Evolutionary conservation across 208 protist genomes (phyloP).

Genomic region (Blastocrithidia nonstop): DNA sequence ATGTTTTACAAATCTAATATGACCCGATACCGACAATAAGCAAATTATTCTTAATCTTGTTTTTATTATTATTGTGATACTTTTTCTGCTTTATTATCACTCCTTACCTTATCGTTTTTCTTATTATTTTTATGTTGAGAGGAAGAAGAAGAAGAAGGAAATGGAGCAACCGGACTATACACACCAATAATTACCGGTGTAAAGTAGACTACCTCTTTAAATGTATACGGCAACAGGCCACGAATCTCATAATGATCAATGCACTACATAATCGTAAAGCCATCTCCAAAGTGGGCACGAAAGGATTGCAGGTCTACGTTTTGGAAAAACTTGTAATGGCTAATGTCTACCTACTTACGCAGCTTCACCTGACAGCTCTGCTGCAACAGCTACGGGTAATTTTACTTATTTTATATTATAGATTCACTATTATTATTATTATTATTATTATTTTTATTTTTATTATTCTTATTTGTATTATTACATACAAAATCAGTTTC

Average conservation of each 20-base stretch:
- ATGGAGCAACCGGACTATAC: constrained; percentile 5
- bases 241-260: constrained; percentile 28
- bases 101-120: neutral
- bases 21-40: constrained; percentile 37
- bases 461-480: no score
- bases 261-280: constrained; percentile 36
- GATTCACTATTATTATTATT: neutral
- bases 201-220: constrained; percentile 40
- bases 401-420: neutral
- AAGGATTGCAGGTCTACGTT: constrained; percentile 37
- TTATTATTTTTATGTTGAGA: neutral
- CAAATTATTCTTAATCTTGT: neutral
- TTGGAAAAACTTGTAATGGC: constrained; percentile 3
- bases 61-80: neutral
- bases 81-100: no score
- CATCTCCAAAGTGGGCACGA: constrained; percentile 27
- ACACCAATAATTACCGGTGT: constrained; percentile 55
- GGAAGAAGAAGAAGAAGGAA: neutral
- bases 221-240: constrained; percentile 54
- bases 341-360: constrained; percentile 17
- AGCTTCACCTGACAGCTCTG: constrained; percentile 6
- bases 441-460: neutral
- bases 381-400: neutral
- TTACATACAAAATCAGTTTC: no score
- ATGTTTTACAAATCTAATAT: constrained; percentile 27